Evolutionary conservation across 2,329 filamentous ascomycete species (phyloP), one percentile per base, ranked within the genome.

Genomic region (Epichloe festucae): DNA sequence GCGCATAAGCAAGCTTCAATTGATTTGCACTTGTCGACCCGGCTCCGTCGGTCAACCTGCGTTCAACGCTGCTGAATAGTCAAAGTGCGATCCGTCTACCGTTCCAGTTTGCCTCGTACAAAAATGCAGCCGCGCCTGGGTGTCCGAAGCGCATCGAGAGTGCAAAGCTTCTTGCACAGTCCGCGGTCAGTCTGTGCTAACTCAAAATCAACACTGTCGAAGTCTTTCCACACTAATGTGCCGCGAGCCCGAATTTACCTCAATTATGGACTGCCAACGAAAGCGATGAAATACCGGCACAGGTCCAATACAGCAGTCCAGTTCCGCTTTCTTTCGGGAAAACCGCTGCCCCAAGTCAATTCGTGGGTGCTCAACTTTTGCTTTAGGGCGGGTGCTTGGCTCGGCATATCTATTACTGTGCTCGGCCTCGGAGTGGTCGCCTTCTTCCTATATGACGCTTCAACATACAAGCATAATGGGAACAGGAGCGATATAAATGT

Each of bases 391-490:
- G 84, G 89, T 36, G 68, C 68, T 35, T 69, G 66, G 65, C 48
- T 70, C 27, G 93, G 93, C 40, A 82, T 87, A 53, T 86, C 91
- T 48, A 76, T 93, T 39, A 73, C 84, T 7, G 75, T 91, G 48
- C 66, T 87, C 51, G 83, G 85, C 36, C 70, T 77, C 3, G 75
- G 86, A 5, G 76, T 97, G 6, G 68, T 89, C 19, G 85, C 76
- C 47, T 96, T 98, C 74, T 98, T 98, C 70, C 60, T 93, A 59
- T 98, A 95, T 71, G 93, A 98, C 72, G 85, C 90, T 10, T 85
- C 82, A 46, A 98, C 93, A 14, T 98, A 98, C 71, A 82, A 80
- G 53, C 85, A 89, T 57, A 75, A 84, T 46, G 70, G 78, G 2
- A 78, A 75, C 6, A 75, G 77, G 27, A 72, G 74, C 57, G 90